Conservation (phyloP, 2,329 filamentous ascomycete species). For the Talaromyces piceae region DNA sequence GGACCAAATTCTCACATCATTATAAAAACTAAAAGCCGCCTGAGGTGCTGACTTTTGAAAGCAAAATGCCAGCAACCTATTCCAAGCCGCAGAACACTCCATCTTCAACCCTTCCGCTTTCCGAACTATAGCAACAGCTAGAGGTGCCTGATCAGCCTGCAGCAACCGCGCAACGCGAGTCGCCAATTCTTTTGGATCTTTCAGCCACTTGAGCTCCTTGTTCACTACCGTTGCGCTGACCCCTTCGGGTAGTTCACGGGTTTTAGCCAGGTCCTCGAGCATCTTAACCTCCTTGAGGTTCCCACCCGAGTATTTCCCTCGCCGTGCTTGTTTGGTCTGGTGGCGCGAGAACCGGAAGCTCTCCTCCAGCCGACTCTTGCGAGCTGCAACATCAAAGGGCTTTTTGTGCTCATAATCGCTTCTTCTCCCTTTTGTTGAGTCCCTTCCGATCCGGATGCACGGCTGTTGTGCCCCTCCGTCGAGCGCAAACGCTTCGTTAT, state of each 20-base stretch:
- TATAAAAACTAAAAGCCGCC: slow-evolving; percentile 71
- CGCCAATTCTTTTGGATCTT: slow-evolving; percentile 67
- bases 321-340: background rate
- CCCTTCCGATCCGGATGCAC: no score
- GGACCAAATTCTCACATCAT: slow-evolving; percentile 55
- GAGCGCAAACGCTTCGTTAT: background rate
- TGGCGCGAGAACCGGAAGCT: background rate
- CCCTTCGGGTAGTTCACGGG: slow-evolving; percentile 4
- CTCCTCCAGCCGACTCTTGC: background rate
- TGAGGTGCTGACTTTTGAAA: slow-evolving; percentile 55
- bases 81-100: slow-evolving; percentile 74
- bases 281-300: slow-evolving; percentile 5
- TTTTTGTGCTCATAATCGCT: background rate
- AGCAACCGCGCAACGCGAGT: slow-evolving; percentile 59
- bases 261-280: slow-evolving; percentile 15
- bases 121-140: slow-evolving; percentile 62
- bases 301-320: background rate
- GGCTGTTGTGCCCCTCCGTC: background rate
- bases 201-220: slow-evolving; percentile 55
- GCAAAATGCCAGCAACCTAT: slow-evolving; percentile 68
- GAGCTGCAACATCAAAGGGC: background rate
- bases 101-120: slow-evolving; percentile 56
- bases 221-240: slow-evolving; percentile 28
- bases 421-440: background rate
- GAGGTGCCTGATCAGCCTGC: slow-evolving; percentile 50